Evolutionary conservation across 805 yeast genomes (phyloP).

Genomic region (Monosporozyma solicola): DNA sequence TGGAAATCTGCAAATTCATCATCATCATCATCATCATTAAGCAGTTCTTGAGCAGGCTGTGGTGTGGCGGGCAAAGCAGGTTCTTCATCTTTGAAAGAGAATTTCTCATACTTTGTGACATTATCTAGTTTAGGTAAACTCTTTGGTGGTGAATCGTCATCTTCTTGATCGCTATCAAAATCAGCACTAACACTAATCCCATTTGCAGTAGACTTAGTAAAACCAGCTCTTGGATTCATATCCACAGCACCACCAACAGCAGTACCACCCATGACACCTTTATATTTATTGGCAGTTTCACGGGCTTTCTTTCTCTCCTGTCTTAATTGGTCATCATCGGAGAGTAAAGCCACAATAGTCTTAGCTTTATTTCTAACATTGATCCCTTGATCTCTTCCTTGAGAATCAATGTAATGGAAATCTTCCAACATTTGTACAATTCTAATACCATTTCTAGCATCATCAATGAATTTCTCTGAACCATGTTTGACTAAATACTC

Average conservation of each 20-base stretch:
- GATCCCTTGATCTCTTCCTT: slow-evolving; percentile 93
- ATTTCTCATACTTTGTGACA: slow-evolving; percentile 28
- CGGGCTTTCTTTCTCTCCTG: slow-evolving; percentile 87
- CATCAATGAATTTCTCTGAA: slow-evolving; percentile 90
- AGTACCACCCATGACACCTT: slow-evolving; percentile 64
- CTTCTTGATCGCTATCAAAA: slow-evolving; percentile 44
- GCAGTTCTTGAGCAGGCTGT: background rate
- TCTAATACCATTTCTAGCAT: slow-evolving; percentile 74
- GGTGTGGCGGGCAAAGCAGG: background rate
- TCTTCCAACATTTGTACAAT: slow-evolving; percentile 80
- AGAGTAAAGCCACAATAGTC: slow-evolving; percentile 57
- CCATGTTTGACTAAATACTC: slow-evolving; percentile 91
- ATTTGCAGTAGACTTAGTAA: slow-evolving; percentile 13
- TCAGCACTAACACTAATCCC: slow-evolving; percentile 32
- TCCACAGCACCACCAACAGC: slow-evolving; percentile 24
- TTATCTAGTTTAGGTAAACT: slow-evolving; percentile 25
- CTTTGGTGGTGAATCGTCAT: slow-evolving; percentile 11
- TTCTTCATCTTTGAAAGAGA: slow-evolving; percentile 47
- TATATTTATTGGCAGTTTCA: slow-evolving; percentile 71
- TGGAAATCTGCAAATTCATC: slow-evolving; percentile 82
- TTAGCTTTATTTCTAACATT: slow-evolving; percentile 90
- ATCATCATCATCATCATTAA: slow-evolving; percentile 42
- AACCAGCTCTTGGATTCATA: slow-evolving; percentile 25
- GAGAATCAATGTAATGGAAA: slow-evolving; percentile 88
- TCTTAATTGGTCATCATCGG: slow-evolving; percentile 69